phyloP scores from a whole-genome alignment of 345 rosid genomes.

The Corymbia maculata region DNA sequence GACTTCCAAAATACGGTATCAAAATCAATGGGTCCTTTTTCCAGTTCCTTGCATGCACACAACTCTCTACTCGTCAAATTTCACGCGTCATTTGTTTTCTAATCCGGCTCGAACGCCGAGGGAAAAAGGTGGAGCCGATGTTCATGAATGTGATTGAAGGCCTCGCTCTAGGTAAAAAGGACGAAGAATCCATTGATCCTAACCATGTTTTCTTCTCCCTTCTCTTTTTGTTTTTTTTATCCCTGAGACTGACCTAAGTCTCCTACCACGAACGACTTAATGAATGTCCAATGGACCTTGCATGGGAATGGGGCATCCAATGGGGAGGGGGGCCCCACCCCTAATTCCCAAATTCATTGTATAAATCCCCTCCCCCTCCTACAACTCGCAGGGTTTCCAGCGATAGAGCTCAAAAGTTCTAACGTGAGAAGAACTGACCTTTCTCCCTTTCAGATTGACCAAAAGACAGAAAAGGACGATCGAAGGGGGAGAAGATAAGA shows the following conservation, averaged over 20 bases:
- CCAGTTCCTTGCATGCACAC: background rate
- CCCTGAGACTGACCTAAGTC: background rate
- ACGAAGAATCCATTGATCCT: background rate
- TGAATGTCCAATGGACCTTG: background rate
- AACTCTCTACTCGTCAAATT: background rate
- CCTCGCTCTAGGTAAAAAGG: too few relatives aligned
- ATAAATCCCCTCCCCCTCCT: background rate
- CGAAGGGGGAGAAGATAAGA: background rate
- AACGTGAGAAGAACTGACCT: background rate
- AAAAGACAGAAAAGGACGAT: background rate
- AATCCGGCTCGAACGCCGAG: background rate
- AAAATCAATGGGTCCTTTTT: too few relatives aligned
- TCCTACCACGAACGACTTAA: background rate
- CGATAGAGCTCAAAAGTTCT: too few relatives aligned
- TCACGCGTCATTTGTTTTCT: background rate
- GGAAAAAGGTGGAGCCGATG: too few relatives aligned
- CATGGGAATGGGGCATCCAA: background rate
- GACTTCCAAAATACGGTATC: background rate
- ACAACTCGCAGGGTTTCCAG: background rate
- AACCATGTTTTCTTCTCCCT: background rate
- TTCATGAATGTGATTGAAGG: too few relatives aligned
- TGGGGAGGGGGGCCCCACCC: background rate
- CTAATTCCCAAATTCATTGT: background rate
- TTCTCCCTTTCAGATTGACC: background rate
- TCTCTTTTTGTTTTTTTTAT: too few relatives aligned